Percentiles rank a stretch among this genome's conserved stretches.
Evolutionary conservation across 805 yeast genomes (phyloP).

Genomic region (Ogataea minuta): DNA sequence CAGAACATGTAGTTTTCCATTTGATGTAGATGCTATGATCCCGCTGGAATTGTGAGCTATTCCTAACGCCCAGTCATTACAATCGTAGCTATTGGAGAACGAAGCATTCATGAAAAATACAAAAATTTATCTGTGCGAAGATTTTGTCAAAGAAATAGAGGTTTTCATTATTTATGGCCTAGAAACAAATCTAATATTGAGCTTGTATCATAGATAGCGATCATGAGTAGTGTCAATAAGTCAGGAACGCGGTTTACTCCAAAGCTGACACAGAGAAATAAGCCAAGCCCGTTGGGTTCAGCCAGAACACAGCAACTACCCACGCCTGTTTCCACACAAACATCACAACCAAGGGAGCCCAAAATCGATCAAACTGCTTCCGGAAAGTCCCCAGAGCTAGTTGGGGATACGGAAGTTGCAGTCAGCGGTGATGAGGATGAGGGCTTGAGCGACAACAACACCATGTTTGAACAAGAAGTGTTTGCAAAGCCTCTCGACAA

Average conservation of each 20-base stretch:
- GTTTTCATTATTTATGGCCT: too few relatives aligned
- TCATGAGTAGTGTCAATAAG: constrained; percentile 38
- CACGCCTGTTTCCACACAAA: constrained; percentile 13
- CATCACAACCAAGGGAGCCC: constrained; percentile 1
- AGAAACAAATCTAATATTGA: too few relatives aligned
- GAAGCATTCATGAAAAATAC: constrained; percentile 16
- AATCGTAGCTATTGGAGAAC: constrained; percentile 23
- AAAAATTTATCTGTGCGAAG: not conserved
- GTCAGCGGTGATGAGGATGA: not conserved
- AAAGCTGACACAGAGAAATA: constrained; percentile 39
- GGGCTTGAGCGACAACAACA: too few relatives aligned
- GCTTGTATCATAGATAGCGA: not conserved
- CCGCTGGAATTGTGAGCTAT: constrained; percentile 34
- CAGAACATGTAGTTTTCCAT: constrained; percentile 45
- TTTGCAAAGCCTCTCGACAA: constrained; percentile 2
- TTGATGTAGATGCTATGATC: constrained; percentile 45
- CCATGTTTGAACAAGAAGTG: not conserved
- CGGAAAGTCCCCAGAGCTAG: too few relatives aligned
- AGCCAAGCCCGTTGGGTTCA: constrained; percentile 7
- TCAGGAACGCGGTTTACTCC: constrained; percentile 68
- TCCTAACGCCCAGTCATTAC: constrained; percentile 52
- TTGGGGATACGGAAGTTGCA: too few relatives aligned
- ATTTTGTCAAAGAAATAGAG: too few relatives aligned
- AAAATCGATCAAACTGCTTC: not conserved
- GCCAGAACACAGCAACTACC: constrained; percentile 11